These are phyloP conservation scores for Pythium plurisporium DNA, from an alignment of 352 stramenopile genomes.

Conservation along the genomic window DNA sequence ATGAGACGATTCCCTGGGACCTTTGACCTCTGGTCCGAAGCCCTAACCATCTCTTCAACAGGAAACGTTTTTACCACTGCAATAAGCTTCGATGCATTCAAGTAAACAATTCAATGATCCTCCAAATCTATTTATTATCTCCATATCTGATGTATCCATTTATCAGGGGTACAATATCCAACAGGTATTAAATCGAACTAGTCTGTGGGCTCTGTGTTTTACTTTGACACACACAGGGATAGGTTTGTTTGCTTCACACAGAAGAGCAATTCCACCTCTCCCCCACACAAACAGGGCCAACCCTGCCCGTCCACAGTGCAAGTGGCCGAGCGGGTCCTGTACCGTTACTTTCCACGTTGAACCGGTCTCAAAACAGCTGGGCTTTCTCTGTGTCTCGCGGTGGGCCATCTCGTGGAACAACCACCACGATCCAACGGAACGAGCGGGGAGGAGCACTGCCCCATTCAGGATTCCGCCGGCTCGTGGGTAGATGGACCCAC, in stretches of 20 bases:
- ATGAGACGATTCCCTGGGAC: background rate
- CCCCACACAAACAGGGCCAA: too few relatives aligned
- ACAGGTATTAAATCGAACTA: background rate
- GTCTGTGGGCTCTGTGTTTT: slow-evolving; percentile 4
- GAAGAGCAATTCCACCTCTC: too few relatives aligned
- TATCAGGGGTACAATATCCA: background rate
- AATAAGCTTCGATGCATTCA: too few relatives aligned
- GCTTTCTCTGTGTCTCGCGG: background rate
- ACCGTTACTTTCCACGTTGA: too few relatives aligned
- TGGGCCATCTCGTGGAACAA: background rate
- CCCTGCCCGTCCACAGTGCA: background rate
- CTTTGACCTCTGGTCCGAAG: background rate
- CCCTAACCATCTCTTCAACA: background rate
- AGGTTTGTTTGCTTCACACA: background rate
- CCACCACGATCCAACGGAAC: too few relatives aligned
- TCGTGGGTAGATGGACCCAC: background rate
- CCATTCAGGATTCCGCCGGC: background rate
- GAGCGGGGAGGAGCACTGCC: too few relatives aligned
- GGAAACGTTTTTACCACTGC: background rate
- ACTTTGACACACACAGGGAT: slow-evolving; percentile 1
- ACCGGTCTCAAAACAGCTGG: background rate
- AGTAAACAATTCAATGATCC: too few relatives aligned
- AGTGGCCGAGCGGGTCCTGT: too few relatives aligned
- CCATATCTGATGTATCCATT: background rate
- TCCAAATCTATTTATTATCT: too few relatives aligned